Conservation (phyloP, 768 basidiomycete genomes). For the Hemileccinum rubropunctum region DNA sequence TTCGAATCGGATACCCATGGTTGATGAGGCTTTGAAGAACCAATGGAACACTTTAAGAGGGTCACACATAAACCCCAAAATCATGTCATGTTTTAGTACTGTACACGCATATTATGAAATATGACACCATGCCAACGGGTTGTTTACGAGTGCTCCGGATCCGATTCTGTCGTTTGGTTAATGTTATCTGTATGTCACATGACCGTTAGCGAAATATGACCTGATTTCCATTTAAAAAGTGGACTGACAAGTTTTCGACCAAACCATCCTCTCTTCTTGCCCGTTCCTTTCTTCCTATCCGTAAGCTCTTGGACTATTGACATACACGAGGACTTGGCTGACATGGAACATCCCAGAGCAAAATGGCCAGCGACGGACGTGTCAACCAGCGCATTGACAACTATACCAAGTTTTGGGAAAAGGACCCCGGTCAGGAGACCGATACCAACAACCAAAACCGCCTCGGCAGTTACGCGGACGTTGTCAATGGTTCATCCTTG, state of each 20-base stretch:
- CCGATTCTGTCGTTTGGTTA: no score
- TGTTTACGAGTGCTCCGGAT: no score
- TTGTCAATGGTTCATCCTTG: constrained; percentile 75
- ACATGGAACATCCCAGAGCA: background rate
- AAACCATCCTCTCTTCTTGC: background rate
- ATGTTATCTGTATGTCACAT: background rate
- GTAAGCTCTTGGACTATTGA: background rate
- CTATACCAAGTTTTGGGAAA: constrained; percentile 93
- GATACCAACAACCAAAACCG: constrained; percentile 67
- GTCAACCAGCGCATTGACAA: constrained; percentile 67
- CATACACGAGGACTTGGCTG: background rate
- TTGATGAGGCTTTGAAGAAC: no score
- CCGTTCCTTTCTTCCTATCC: background rate
- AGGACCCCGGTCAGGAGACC: constrained; percentile 69
- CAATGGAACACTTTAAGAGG: no score
- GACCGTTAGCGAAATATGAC: constrained; percentile 12
- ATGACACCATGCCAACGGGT: no score
- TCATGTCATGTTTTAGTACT: no score
- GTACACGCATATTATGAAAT: no score
- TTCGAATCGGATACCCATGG: no score
- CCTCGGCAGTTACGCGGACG: constrained; percentile 81
- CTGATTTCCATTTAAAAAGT: constrained; percentile 21
- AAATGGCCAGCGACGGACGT: constrained; percentile 49
- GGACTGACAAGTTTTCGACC: background rate
- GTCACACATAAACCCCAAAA: no score